These are phyloP conservation scores for Paramarasmius palmivorus DNA, from an alignment of 1,284 basidiomycete species.

Conservation along the genomic window DNA sequence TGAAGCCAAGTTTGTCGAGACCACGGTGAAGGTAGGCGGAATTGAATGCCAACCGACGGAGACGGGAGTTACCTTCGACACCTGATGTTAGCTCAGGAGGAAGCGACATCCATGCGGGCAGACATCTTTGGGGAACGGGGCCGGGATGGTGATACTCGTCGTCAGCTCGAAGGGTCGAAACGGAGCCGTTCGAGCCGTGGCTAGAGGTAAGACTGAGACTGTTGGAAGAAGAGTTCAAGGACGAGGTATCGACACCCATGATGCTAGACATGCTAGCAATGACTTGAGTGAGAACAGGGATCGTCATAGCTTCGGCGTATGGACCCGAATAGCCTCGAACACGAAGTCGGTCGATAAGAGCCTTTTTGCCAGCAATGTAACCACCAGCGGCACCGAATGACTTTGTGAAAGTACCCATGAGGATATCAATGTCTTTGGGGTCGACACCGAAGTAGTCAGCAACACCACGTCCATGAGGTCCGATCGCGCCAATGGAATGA, in stretches of 20 bases:
- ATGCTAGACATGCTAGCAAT: conserved; percentile 94
- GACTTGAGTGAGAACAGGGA: conserved; percentile 90
- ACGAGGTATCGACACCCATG: conserved; percentile 77
- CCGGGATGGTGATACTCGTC: conserved; percentile 56
- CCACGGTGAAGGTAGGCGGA: conserved; percentile 88
- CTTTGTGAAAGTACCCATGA: conserved; percentile 99
- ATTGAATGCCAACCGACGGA: conserved; percentile 94
- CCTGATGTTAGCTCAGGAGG: conserved; percentile 75
- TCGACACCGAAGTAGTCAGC: conserved; percentile 93
- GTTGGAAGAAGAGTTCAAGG: conserved; percentile 33
- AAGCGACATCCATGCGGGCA: conserved; percentile 76
- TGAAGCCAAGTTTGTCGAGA: conserved; percentile 92
- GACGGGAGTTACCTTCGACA: conserved; percentile 78
- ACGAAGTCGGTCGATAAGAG: conserved; percentile 81
- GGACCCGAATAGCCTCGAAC: conserved; percentile 82
- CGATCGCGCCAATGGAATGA: conserved; percentile 95
- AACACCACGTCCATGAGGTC: conserved; percentile 92
- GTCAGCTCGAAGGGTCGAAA: conserved; percentile 28
- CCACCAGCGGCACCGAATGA: conserved; percentile 98
- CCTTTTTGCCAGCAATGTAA: conserved; percentile 87
- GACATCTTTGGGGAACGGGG: conserved; percentile 57
- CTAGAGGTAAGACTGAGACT: conserved; percentile 29
- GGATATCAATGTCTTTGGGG: conserved; percentile 83
- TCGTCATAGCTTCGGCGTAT: conserved; percentile 92
- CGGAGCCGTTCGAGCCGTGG: conserved; percentile 27